Percentiles rank a stretch among this genome's conserved stretches.
phyloP scores from a whole-genome alignment of 2,329 filamentous ascomycete genomes.

The Ceratocystiopsis sp. region DNA sequence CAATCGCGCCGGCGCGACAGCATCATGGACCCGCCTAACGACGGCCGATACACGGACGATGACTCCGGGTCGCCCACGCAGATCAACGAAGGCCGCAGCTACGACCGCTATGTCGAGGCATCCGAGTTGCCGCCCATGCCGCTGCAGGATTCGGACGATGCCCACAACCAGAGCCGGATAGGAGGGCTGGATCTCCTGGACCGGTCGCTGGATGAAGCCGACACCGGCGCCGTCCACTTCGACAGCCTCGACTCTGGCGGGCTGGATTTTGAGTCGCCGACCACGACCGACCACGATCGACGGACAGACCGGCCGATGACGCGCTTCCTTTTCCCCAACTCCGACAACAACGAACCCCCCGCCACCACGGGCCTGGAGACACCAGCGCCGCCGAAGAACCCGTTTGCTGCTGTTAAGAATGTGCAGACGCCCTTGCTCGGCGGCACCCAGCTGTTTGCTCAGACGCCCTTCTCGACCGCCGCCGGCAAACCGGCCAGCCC shows the following conservation, averaged over 20 bases:
- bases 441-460: conserved; percentile 35
- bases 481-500: conserved; percentile 33
- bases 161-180: background rate
- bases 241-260: conserved; percentile 19
- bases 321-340: conserved; percentile 5
- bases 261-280: conserved; percentile 20
- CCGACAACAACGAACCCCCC: background rate
- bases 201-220: conserved; percentile 23
- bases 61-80: conserved; percentile 38
- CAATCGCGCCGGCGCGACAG: no score
- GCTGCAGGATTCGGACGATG: conserved; percentile 7
- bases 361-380: conserved; percentile 20
- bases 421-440: conserved; percentile 18
- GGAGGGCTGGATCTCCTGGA: conserved; percentile 10
- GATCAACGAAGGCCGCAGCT: conserved; percentile 38
- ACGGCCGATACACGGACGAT: background rate
- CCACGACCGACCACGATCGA: background rate
- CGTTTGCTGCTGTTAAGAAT: conserved; percentile 22
- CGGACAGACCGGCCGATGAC: background rate
- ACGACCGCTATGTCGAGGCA: conserved; percentile 23
- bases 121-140: conserved; percentile 4
- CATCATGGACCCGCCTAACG: conserved; percentile 3
- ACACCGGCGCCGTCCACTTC: conserved; percentile 33
- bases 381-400: conserved; percentile 29
- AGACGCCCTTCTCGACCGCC: conserved; percentile 37